Conservation (phyloP, 306 rosid genomes). For the Cicer pinnatifidum region DNA sequence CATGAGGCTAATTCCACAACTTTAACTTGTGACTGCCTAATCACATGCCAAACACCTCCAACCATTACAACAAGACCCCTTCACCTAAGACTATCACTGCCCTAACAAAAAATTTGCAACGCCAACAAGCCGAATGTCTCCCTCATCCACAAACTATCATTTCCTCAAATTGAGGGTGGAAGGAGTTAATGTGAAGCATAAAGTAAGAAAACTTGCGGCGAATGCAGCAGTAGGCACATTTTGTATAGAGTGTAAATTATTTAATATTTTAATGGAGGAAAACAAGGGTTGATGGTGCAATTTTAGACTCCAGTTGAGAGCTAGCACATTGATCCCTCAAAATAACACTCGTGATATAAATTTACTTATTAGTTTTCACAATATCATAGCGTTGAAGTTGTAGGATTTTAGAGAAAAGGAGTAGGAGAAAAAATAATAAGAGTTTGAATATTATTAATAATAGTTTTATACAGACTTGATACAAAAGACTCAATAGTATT, state of each 20-base stretch:
- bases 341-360: neutral
- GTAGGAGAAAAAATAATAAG: no score
- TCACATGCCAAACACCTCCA: neutral
- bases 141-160: neutral
- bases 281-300: neutral
- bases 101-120: neutral
- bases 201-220: neutral
- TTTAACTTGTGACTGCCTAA: neutral
- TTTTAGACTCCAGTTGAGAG: slow-evolving; percentile 18
- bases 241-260: neutral
- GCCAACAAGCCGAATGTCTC: neutral
- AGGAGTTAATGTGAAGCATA: neutral
- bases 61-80: neutral
- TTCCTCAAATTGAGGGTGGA: slow-evolving; percentile 6
- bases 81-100: neutral
- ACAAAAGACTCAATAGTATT: no score
- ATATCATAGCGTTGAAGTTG: neutral
- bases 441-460: no score
- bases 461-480: no score
- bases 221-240: neutral
- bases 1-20: neutral
- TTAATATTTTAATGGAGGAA: neutral
- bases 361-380: neutral
- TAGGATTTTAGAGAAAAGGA: no score
- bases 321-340: slow-evolving; percentile 15